A percentile compares a stretch with the other conserved stretches of the same genome.
These are phyloP conservation scores for Pleurozium schreberi DNA, from an alignment of 225 moss, liverwort and hornwort species.

Conservation along the genomic window DNA sequence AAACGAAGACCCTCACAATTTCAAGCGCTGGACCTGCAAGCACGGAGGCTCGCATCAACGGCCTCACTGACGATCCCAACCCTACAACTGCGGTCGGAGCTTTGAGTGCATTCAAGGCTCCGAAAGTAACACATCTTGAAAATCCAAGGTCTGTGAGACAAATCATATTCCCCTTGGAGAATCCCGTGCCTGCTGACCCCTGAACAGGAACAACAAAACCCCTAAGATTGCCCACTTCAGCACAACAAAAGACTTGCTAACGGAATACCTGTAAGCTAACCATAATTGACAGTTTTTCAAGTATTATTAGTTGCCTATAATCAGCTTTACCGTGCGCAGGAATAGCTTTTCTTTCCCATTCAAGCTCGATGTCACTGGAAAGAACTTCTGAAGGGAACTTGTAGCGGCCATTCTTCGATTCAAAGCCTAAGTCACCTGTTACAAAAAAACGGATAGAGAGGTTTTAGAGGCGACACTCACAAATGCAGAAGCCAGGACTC, in stretches of 20 bases:
- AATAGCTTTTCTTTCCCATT: neutral
- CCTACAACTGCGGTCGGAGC: conserved; percentile 1
- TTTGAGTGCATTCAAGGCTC: conserved; percentile 7
- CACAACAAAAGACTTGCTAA: neutral
- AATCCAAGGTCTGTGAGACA: conserved; percentile 33
- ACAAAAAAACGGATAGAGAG: neutral
- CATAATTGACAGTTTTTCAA: neutral
- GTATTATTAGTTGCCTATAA: neutral
- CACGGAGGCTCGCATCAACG: conserved; percentile 47
- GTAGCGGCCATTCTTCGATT: conserved; percentile 16
- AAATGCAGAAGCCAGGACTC: neutral
- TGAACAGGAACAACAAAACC: neutral
- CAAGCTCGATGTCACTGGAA: neutral
- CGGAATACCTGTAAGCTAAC: neutral
- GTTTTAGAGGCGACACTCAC: neutral
- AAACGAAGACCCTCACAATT: conserved; percentile 65
- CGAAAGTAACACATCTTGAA: conserved; percentile 19
- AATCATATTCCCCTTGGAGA: conserved; percentile 18
- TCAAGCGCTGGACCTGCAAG: conserved; percentile 72
- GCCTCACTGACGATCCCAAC: conserved; percentile 17
- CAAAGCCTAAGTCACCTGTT: neutral
- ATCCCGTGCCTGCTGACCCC: neutral
- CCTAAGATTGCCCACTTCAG: neutral
- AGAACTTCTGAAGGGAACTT: conserved; percentile 14
- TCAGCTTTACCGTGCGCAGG: conserved; percentile 17